Percentiles rank a stretch among this genome's conserved stretches.
Conservation (phyloP, 306 rosid species). For the Vachellia pachyceras region DNA sequence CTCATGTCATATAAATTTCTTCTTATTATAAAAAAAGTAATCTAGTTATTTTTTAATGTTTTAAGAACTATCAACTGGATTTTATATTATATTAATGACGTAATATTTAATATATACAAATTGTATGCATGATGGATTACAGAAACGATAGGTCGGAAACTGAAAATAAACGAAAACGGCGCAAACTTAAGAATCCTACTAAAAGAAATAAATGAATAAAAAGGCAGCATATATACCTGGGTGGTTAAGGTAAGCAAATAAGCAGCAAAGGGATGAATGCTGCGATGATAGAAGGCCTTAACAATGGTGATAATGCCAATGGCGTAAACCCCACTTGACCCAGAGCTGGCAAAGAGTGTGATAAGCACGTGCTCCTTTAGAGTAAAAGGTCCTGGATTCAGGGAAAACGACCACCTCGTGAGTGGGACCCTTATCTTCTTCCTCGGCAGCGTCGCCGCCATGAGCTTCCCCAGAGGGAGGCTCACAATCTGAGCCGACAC, state of each 20-base stretch:
- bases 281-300: slow-evolving; percentile 77
- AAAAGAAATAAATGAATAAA: not conserved
- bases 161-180: not conserved
- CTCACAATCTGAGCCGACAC: slow-evolving; percentile 76
- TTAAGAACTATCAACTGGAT: no score
- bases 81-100: no score
- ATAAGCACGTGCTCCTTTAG: slow-evolving; percentile 85
- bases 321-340: slow-evolving; percentile 73
- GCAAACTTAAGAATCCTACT: not conserved
- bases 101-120: no score
- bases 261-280: slow-evolving; percentile 66
- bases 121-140: no score
- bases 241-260: slow-evolving; percentile 71
- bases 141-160: not conserved
- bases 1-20: no score
- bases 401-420: slow-evolving; percentile 60
- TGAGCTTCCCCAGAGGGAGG: slow-evolving; percentile 78
- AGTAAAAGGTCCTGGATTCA: slow-evolving; percentile 86
- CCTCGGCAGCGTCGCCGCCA: slow-evolving; percentile 78
- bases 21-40: no score
- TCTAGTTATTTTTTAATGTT: no score
- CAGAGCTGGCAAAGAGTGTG: slow-evolving; percentile 79
- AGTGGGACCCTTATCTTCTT: slow-evolving; percentile 44
- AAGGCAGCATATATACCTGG: slow-evolving; percentile 58
- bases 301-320: slow-evolving; percentile 75